Percentiles rank a stretch among this genome's conserved stretches.
These are phyloP conservation scores for Barnettozyma sp. DNA, from an alignment of 805 yeast genomes.

Conservation along the genomic window DNA sequence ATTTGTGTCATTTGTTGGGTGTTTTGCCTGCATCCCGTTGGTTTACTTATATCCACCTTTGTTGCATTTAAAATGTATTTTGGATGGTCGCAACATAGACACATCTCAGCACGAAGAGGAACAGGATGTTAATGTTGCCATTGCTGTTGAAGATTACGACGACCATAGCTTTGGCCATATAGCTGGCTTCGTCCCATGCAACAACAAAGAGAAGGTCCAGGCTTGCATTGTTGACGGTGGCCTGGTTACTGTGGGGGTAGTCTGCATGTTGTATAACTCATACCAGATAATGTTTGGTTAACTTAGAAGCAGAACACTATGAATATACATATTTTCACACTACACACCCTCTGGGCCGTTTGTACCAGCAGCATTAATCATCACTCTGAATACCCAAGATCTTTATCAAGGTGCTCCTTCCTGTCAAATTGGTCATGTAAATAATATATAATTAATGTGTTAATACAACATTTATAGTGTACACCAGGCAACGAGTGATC, in stretches of 20 bases:
- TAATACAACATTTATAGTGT: no score
- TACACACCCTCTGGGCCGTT: no score
- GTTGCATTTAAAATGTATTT: conserved; percentile 48
- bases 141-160: no score
- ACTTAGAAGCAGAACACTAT: neutral
- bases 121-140: no score
- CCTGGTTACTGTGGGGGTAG: conserved; percentile 48
- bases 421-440: no score
- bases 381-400: no score
- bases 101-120: neutral
- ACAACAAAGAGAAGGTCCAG: conserved; percentile 31
- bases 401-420: no score
- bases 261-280: conserved; percentile 63
- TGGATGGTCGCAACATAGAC: conserved; percentile 1
- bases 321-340: no score
- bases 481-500: no score
- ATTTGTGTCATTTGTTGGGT: conserved; percentile 76
- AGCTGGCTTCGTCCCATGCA: neutral
- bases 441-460: no score
- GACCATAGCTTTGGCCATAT: no score
- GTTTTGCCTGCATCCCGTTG: conserved; percentile 79
- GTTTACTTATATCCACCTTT: conserved; percentile 84
- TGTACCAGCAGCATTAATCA: no score
- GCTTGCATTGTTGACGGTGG: conserved; percentile 35
- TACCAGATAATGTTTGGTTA: conserved; percentile 40